Evolutionary conservation across 495 filamentous ascomycete genomes (phyloP).

Genomic region (Neurospora hispaniola): DNA sequence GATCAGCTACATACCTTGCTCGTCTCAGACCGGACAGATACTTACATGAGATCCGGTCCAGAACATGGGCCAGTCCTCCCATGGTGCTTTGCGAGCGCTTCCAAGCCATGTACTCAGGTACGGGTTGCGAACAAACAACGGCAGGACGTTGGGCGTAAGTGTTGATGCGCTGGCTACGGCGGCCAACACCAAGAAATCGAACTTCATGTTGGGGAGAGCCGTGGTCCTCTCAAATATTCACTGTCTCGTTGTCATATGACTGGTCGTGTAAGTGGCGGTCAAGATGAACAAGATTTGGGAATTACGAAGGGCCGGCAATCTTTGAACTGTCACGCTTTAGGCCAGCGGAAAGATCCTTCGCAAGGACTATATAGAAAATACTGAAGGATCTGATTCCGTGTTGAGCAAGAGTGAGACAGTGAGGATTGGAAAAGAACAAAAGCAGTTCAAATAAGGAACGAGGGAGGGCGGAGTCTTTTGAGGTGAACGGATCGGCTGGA

Average conservation of each 20-base stretch:
- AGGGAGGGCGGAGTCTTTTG: not conserved
- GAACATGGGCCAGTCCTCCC: slow-evolving; percentile 91
- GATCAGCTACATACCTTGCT: not conserved
- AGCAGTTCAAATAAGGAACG: not conserved
- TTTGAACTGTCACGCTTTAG: not conserved
- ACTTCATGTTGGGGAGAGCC: slow-evolving; percentile 16
- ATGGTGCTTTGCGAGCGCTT: slow-evolving; percentile 70
- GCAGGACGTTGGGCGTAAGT: slow-evolving; percentile 70
- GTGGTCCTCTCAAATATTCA: not conserved
- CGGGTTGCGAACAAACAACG: slow-evolving; percentile 81
- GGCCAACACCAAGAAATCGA: slow-evolving; percentile 27
- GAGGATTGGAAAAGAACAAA: not conserved
- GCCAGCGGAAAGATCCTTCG: not conserved
- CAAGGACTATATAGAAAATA: not conserved
- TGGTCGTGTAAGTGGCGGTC: not conserved
- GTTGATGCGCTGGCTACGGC: slow-evolving; percentile 34
- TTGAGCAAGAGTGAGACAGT: not conserved
- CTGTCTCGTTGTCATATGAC: not conserved
- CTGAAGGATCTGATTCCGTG: not conserved
- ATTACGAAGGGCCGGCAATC: not conserved
- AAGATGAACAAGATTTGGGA: not conserved
- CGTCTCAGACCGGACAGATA: not conserved
- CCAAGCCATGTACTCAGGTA: slow-evolving; percentile 85
- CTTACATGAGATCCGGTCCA: slow-evolving; percentile 65
- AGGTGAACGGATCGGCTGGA: not conserved